phyloP scores from a whole-genome alignment of 2,329 filamentous ascomycete genomes.

The Diaporthe sp. region DNA sequence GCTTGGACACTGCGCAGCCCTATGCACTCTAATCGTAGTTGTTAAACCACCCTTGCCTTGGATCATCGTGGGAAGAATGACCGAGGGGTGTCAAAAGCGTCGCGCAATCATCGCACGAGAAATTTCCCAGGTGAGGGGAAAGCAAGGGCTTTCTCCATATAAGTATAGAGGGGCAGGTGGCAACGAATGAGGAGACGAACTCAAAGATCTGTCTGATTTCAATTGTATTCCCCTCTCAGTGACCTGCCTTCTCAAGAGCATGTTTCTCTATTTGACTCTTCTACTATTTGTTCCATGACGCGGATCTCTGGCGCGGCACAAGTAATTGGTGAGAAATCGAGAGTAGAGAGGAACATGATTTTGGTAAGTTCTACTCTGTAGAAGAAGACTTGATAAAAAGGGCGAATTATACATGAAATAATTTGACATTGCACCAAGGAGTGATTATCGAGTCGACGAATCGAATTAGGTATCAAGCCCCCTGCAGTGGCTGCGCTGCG shows the following conservation, averaged over 20 bases:
- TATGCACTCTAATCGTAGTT: not conserved
- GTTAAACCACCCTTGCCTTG: not conserved
- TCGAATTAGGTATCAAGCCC: not conserved
- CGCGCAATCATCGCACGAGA: slow-evolving; percentile 1
- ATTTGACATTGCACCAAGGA: not conserved
- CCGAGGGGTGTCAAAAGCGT: not conserved
- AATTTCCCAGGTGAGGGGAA: not conserved
- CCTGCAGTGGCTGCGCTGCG: not conserved
- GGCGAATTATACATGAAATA: not conserved
- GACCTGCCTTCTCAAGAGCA: not conserved
- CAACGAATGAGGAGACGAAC: not conserved
- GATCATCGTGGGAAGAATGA: not conserved
- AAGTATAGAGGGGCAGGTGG: not conserved
- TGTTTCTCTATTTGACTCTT: no score
- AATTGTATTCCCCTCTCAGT: no score
- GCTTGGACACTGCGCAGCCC: not conserved
- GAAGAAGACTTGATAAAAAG: not conserved
- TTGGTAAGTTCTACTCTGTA: not conserved
- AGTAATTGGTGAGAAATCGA: not conserved
- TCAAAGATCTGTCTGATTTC: not conserved
- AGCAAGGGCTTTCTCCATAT: no score
- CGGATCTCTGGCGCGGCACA: not conserved
- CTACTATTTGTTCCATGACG: not conserved
- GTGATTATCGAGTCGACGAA: not conserved
- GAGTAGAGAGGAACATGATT: not conserved